Conservation (phyloP, 2,329 filamentous ascomycete genomes). For the Pseudogymnoascus sp. region DNA sequence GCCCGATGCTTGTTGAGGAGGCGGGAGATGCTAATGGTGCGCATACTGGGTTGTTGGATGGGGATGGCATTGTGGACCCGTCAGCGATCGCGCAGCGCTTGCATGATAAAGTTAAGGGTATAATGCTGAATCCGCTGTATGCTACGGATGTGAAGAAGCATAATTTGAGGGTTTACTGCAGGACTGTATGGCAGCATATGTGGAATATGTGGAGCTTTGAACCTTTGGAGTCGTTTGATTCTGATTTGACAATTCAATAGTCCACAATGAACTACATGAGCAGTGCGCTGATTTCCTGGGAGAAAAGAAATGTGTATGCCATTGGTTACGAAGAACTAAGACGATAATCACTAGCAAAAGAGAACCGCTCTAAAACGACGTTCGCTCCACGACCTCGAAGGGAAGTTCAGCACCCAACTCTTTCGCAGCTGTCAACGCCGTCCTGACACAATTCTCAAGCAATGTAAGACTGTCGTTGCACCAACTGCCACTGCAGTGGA, state of each 20-base stretch:
- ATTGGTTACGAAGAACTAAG: neutral
- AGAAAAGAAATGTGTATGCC: neutral
- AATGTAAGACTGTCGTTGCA: neutral
- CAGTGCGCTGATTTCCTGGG: neutral
- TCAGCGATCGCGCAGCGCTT: neutral
- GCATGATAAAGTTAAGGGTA: slow-evolving; percentile 10
- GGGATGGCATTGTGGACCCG: slow-evolving; percentile 1
- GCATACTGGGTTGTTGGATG: neutral
- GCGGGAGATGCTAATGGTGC: neutral
- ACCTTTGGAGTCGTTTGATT: neutral
- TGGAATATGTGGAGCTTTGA: slow-evolving; percentile 11
- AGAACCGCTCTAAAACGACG: neutral
- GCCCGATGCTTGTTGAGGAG: neutral
- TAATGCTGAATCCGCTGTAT: slow-evolving; percentile 3
- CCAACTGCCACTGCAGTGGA: too few species aligned
- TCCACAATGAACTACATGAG: too few species aligned
- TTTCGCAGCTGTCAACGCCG: neutral
- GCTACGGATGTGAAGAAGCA: slow-evolving; percentile 10
- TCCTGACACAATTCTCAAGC: neutral
- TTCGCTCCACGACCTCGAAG: neutral
- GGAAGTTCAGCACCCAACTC: neutral
- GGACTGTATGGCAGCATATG: slow-evolving; percentile 14
- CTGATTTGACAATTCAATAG: neutral
- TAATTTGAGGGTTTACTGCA: slow-evolving; percentile 12
- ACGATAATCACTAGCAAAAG: neutral